Evolutionary conservation across 805 yeast genomes (phyloP).

Genomic region (Ogataea paradorogensis): DNA sequence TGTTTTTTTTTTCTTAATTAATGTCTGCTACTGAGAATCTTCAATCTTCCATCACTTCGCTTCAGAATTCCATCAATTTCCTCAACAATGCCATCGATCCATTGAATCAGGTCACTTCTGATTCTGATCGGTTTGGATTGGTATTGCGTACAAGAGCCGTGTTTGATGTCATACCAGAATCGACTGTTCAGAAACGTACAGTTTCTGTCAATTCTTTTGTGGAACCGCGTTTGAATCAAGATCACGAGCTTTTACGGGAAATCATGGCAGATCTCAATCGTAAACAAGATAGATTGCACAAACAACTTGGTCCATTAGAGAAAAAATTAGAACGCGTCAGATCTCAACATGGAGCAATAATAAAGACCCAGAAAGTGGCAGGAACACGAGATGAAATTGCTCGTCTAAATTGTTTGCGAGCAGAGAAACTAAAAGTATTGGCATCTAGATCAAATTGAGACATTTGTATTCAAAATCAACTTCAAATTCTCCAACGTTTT

Average conservation of each 20-base stretch:
- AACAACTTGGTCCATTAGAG: conserved; percentile 15
- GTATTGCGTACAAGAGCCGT: conserved; percentile 45
- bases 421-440: conserved; percentile 13
- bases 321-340: conserved; percentile 35
- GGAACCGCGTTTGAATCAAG: conserved; percentile 40
- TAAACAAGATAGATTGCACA: conserved; percentile 36
- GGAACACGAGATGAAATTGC: conserved; percentile 25
- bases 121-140: conserved; percentile 37
- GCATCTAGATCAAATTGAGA: conserved; percentile 13
- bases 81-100: conserved; percentile 18
- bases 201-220: conserved; percentile 35
- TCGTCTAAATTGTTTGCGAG: conserved; percentile 20
- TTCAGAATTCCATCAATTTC: conserved; percentile 18
- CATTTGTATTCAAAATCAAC: conserved; percentile 7
- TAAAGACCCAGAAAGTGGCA: conserved; percentile 28
- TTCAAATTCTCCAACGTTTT: conserved; percentile 28
- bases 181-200: conserved; percentile 42
- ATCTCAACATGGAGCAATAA: conserved; percentile 42
- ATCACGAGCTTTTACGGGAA: conserved; percentile 30
- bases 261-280: conserved; percentile 35
- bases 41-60: conserved; percentile 16
- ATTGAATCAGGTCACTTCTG: conserved; percentile 31
- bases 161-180: conserved; percentile 50
- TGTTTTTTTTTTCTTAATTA: not conserved
- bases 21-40: conserved; percentile 15